Evolutionary conservation across 1,284 basidiomycete species (phyloP), one percentile per base, ranked within the genome.

Genomic region (Pyrrhoderma noxium): DNA sequence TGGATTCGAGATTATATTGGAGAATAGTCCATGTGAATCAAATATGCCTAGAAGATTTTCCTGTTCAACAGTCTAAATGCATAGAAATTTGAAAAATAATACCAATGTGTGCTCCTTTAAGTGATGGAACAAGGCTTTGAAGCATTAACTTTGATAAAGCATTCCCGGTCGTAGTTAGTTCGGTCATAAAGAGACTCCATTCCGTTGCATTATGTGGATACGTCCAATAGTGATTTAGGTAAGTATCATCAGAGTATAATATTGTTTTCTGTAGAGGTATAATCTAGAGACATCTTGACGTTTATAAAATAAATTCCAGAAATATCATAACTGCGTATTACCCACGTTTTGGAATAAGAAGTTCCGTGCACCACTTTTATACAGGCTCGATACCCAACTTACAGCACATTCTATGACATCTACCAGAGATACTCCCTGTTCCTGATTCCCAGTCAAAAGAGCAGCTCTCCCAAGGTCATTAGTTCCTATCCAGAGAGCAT

Each of bases 401-500:
- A 75, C 60, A n/a, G 68, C 68, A 51, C 74, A 75, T n/a, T 60
- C 49, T 18, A 68, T 62, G 3, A 67, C 68, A 40, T 72, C 62
- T 4, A 73, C 71, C 49, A 76, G 59, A 3, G 70, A 73, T 7
- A 71, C 69, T 1, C 64, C 67, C 0, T 65, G 60, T 0, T 60
- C 54, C 46, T 66, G 61, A 3, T 61, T 55, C 1, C 71, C 72
- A 0, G 70, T 72, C 18, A 73, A 45, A n/a, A 74, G 59, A 21
- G 62, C 66, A 23, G 57, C 59, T 19, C 41, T 65, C 4, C 74
- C 74, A 5, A 75, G 60, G 57, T 74, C 73, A 55, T 74, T 75
- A 14, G 73, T 73, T 7, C 73, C 73, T 50, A 75, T 75, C 74
- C 73, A 75, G 5, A 76, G 62, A n/a, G 71, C 71, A 55, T 71